Evolutionary conservation across 2,329 filamentous ascomycete species (phyloP).

Genomic region (Eutypella sp.): DNA sequence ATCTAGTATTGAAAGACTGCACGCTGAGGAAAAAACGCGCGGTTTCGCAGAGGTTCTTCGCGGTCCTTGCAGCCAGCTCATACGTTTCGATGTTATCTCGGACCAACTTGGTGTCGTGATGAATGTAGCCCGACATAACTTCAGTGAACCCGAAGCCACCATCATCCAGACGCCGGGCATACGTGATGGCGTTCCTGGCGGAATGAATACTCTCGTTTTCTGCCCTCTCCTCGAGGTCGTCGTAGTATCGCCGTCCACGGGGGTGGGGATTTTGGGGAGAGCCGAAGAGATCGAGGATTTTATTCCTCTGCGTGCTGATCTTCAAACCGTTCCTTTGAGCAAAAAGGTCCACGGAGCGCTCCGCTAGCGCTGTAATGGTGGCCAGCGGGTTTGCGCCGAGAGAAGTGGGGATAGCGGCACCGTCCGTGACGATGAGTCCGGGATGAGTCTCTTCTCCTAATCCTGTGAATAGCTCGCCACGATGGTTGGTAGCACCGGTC

Average conservation of each 20-base stretch:
- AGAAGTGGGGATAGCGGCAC: slow-evolving; percentile 54
- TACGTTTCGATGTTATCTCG: slow-evolving; percentile 48
- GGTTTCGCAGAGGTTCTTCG: slow-evolving; percentile 48
- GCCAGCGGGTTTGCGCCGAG: slow-evolving; percentile 64
- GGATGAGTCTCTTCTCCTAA: slow-evolving; percentile 44
- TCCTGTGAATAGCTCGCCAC: slow-evolving; percentile 55
- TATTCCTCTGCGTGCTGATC: slow-evolving; percentile 43
- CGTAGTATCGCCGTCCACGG: slow-evolving; percentile 11
- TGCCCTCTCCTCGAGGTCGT: slow-evolving; percentile 21
- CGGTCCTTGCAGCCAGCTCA: slow-evolving; percentile 46
- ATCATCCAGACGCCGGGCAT: slow-evolving; percentile 38
- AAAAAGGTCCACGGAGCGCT: slow-evolving; percentile 54
- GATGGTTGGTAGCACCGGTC: slow-evolving; percentile 56
- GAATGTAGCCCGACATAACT: slow-evolving; percentile 59
- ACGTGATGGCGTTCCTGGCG: slow-evolving; percentile 33
- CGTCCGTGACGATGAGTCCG: slow-evolving; percentile 60
- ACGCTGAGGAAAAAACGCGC: slow-evolving; percentile 57
- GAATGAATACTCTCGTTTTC: slow-evolving; percentile 32
- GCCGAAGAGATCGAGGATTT: slow-evolving; percentile 49
- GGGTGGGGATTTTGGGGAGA: slow-evolving; percentile 36
- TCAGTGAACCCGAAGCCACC: slow-evolving; percentile 57
- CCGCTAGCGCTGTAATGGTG: slow-evolving; percentile 64
- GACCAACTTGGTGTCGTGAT: slow-evolving; percentile 35
- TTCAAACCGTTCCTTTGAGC: slow-evolving; percentile 34
- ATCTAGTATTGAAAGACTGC: slow-evolving; percentile 48